phyloP scores from a whole-genome alignment of 192 early-diverging fungal species.

The Coemansia sp. region DNA sequence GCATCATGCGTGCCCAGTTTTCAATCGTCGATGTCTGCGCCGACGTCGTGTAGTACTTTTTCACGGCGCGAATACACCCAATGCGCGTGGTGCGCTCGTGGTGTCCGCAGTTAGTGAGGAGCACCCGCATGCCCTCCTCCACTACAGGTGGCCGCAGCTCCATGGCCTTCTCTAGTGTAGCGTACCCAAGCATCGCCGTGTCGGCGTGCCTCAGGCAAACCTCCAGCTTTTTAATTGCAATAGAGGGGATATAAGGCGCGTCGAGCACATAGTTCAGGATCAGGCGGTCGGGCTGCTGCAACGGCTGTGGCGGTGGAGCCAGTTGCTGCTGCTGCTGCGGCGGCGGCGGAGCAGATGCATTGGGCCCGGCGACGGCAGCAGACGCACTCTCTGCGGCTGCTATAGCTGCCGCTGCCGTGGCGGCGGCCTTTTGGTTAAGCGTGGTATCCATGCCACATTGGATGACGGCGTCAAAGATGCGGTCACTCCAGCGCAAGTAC shows the following conservation, averaged over 20 bases:
- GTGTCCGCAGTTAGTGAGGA: slow-evolving; percentile 40
- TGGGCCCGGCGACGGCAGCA: not conserved
- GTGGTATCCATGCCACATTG: slow-evolving; percentile 14
- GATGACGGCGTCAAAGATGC: slow-evolving; percentile 38
- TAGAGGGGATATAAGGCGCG: slow-evolving; percentile 21
- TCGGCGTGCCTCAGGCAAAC: slow-evolving; percentile 20
- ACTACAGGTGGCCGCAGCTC: slow-evolving; percentile 43
- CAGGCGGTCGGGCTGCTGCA: slow-evolving; percentile 12
- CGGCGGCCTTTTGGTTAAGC: slow-evolving; percentile 10
- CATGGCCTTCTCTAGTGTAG: slow-evolving; percentile 40
- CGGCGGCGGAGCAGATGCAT: not conserved
- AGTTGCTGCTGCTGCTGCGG: not conserved
- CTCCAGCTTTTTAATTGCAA: slow-evolving; percentile 15
- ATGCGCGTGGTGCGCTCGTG: slow-evolving; percentile 33
- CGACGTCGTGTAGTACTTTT: slow-evolving; percentile 31
- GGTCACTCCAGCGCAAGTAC: slow-evolving; percentile 44
- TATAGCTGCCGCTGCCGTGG: slow-evolving; percentile 12
- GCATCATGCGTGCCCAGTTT: slow-evolving; percentile 13
- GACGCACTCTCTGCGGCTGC: not conserved
- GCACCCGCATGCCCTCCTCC: slow-evolving; percentile 25
- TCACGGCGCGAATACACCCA: slow-evolving; percentile 43
- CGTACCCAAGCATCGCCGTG: slow-evolving; percentile 30
- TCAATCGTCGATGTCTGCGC: slow-evolving; percentile 20
- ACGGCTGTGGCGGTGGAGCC: not conserved
- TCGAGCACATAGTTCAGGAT: slow-evolving; percentile 41